Evolutionary conservation across 176 grass and related monocot species (phyloP).

Genomic region (Paspalum vaginatum): DNA sequence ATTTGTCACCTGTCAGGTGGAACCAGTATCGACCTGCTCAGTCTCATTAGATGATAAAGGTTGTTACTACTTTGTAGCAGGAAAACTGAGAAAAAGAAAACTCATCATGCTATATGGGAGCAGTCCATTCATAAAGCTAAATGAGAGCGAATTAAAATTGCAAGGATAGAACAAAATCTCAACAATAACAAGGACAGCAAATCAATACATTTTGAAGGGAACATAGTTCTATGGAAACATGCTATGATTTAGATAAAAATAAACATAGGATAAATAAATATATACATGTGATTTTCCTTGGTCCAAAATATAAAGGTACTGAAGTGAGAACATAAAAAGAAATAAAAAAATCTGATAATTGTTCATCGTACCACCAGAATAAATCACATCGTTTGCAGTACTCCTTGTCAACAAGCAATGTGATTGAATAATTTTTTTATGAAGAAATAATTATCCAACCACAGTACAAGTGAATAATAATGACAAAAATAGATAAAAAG

Average conservation of each 20-base stretch:
- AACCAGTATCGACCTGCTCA: background rate
- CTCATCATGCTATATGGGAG: background rate
- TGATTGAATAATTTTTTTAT: constrained; percentile 24
- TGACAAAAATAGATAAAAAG: constrained; percentile 1
- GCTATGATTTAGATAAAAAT: background rate
- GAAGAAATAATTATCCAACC: background rate
- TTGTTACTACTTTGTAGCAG: background rate
- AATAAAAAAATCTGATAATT: constrained; percentile 1
- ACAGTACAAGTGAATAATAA: background rate
- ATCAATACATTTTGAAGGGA: background rate
- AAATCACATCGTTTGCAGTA: background rate
- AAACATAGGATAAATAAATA: background rate
- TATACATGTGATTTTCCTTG: background rate
- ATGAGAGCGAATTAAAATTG: constrained; percentile 16
- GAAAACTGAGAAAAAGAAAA: background rate
- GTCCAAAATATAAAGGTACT: constrained; percentile 1
- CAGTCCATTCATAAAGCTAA: background rate
- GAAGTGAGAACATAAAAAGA: background rate
- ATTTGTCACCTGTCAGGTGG: background rate
- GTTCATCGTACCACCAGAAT: constrained; percentile 11
- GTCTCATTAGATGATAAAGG: background rate
- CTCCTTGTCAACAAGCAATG: background rate
- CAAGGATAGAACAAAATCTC: background rate
- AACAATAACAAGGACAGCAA: background rate
- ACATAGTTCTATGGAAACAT: background rate